These are phyloP conservation scores for Oryza meridionalis DNA, from an alignment of 176 grass and related monocot species.

Conservation along the genomic window DNA sequence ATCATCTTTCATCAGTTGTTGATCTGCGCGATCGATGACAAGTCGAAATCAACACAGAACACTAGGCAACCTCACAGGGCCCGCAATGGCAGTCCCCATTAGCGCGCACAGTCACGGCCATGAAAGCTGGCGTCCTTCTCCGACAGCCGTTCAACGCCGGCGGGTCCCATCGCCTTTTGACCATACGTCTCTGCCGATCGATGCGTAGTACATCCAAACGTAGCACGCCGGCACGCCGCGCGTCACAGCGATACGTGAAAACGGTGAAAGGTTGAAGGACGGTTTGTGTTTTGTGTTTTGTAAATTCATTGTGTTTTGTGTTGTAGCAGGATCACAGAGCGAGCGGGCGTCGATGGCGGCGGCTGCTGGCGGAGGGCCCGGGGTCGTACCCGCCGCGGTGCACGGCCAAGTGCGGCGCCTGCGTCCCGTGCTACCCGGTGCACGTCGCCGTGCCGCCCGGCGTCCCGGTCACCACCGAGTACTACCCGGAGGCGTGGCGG, in stretches of 20 bases:
- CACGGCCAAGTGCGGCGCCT: conserved; percentile 68
- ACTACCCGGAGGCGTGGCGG: conserved; percentile 91
- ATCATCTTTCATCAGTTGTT: not conserved
- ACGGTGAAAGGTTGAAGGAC: not conserved
- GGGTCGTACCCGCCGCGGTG: conserved; percentile 85
- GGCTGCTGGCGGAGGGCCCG: conserved; percentile 46
- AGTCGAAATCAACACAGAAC: not conserved
- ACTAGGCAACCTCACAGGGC: not conserved
- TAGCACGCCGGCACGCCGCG: not conserved
- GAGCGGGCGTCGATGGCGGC: not conserved
- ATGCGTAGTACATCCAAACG: not conserved
- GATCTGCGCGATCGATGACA: not conserved
- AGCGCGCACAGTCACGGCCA: conserved; percentile 5
- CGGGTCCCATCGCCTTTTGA: conserved; percentile 38
- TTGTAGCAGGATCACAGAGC: conserved; percentile 11
- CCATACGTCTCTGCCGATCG: conserved; percentile 27
- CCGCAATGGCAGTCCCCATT: conserved; percentile 35
- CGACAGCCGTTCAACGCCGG: conserved; percentile 47
- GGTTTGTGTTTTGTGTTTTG: too few relatives aligned
- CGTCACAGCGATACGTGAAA: not conserved
- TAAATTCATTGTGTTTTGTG: not conserved
- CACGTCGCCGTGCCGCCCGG: conserved; percentile 84
- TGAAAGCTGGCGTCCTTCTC: conserved; percentile 22
- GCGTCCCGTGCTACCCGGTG: conserved; percentile 74
- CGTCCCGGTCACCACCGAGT: conserved; percentile 73